A percentile compares a stretch with the other conserved stretches of the same genome.
phyloP scores from a whole-genome alignment of 176 grass and related monocot genomes.

The Ensete glaucum region DNA sequence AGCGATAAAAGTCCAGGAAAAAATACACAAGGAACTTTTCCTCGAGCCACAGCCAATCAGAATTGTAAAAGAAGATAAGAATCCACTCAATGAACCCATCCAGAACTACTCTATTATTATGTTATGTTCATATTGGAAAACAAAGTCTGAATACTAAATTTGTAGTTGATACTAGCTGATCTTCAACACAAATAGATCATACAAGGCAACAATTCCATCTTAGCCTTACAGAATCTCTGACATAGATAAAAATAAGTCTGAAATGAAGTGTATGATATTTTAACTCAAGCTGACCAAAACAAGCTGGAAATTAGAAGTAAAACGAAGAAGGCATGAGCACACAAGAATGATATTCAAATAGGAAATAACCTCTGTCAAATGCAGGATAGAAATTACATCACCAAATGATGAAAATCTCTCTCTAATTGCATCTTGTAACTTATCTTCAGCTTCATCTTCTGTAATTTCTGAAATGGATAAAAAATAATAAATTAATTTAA shows the following conservation, averaged over 20 bases:
- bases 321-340: not conserved
- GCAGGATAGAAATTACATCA: conserved; percentile 35
- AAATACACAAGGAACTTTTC: too few species aligned
- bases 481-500: not conserved
- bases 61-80: too few species aligned
- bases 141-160: too few species aligned
- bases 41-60: too few species aligned
- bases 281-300: not conserved
- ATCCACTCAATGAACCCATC: too few species aligned
- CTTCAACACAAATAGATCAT: too few species aligned
- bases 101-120: too few species aligned
- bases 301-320: not conserved
- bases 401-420: conserved; percentile 90
- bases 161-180: too few species aligned
- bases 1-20: too few species aligned
- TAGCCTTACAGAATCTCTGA: too few species aligned
- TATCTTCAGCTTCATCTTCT: conserved; percentile 89
- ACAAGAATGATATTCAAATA: not conserved
- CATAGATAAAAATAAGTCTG: not conserved
- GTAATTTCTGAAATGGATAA: conserved; percentile 51
- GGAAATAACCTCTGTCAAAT: conserved; percentile 15
- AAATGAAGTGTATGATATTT: not conserved
- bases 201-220: too few species aligned
- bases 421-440: conserved; percentile 90
- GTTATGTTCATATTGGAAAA: too few species aligned